Conservation (phyloP, 2,329 filamentous ascomycete species). For the Neonectria neomacrospora region DNA sequence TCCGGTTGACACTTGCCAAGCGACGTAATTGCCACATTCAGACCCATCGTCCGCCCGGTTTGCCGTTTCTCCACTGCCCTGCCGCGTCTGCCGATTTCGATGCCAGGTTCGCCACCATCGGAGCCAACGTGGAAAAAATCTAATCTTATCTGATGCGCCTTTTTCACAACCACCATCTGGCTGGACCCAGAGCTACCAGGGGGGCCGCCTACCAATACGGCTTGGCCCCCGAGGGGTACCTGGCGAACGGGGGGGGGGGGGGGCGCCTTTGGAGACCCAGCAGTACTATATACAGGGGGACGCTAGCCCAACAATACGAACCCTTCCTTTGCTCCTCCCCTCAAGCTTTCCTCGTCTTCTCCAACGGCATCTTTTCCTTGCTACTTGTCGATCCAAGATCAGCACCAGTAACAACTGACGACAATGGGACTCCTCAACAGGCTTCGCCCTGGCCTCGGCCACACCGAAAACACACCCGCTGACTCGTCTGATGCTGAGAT, state of each 20-base stretch:
- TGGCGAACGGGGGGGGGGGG: not conserved
- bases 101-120: slow-evolving; percentile 9
- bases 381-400: not conserved
- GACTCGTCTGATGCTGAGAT: slow-evolving; percentile 18
- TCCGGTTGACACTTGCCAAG: not conserved
- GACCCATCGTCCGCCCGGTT: slow-evolving; percentile 6
- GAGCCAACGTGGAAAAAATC: slow-evolving; percentile 12
- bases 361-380: not conserved
- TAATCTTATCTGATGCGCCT: slow-evolving; percentile 41
- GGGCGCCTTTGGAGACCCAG: not conserved
- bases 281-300: slow-evolving; percentile 6
- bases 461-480: not conserved
- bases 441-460: slow-evolving; percentile 16
- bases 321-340: not conserved
- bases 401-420: slow-evolving; percentile 4
- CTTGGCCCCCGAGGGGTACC: not conserved
- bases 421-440: slow-evolving; percentile 26
- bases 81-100: slow-evolving; percentile 32
- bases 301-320: not conserved
- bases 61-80: slow-evolving; percentile 13
- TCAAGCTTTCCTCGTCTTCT: not conserved
- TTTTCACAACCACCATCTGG: slow-evolving; percentile 19
- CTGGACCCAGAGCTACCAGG: not conserved
- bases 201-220: not conserved
- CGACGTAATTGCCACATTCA: slow-evolving; percentile 4